Base-by-base conservation (phyloP, 352 stramenopile genomes). In the Pythium scleroteichum region DNA sequence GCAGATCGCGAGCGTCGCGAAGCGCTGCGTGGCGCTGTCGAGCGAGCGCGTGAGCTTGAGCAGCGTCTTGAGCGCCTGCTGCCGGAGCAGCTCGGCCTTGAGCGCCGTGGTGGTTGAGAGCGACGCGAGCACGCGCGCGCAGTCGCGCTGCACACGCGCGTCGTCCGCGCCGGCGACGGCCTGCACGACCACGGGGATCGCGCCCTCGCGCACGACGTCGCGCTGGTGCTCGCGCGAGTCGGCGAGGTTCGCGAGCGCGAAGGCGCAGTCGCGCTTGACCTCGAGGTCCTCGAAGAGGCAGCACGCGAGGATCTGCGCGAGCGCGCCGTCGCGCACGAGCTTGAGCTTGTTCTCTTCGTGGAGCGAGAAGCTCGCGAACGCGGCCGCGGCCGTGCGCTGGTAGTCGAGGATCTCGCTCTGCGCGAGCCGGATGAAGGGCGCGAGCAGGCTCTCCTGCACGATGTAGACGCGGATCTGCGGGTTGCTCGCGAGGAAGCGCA, bases 281-380 rank as follows among this genome's bases (percentile, higher is more conserved):
- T 96, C 81, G 13, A 98, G 72, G 70, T 99, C 96, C 12, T 90
- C 68, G 64, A 94, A 96, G 8, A 87, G 70, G 53, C 91, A 97
- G 58, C 96, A 96, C 32, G 78, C 68, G 7, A 99, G 77, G 38
- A 99, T 94, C 57, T 97, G 81, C 14, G 75, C 62, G 50, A 98
- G 76, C 9, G 85, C 95, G 24, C 90, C 92, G 59, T 98, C 87
- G 42, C 87, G 89, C 26, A 98, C 86, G n/a, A 99, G 79, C 66
- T 97, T 93, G 26, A 94, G 72, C 53, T 97, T 97, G 68, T 98
- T 98, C 62, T 96, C 88, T 69, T 98, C 85, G 53, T 97, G 95
- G 1, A 96, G 72, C 14, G 85, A 95, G 53, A 96, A 96, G 55
- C 84, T 97, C 10, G 94, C 86, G 41, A 99, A 96, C 4, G 95